Evolutionary conservation across 352 stramenopile genomes (phyloP), one percentile per base, ranked within the genome.

Genomic region (Pythium folliculosum): DNA sequence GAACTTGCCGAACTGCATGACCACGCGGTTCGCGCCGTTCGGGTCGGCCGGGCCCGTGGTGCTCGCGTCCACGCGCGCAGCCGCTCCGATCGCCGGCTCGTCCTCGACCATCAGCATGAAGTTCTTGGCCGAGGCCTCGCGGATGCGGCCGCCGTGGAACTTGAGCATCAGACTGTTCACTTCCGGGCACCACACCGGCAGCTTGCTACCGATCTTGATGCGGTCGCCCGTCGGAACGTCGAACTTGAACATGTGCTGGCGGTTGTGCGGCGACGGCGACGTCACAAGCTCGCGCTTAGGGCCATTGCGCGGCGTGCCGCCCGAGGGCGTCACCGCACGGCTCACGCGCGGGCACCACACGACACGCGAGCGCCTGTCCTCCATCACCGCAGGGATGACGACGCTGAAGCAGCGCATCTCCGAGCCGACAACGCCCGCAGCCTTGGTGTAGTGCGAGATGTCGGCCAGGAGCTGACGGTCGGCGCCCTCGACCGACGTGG

Each of bases 1-100:
- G 53, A 89, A 92, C 71, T 97, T 97, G 67, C 89, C 89, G 60
- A 97, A 94, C 75, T 97, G 89, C 75, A 96, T 89, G 19, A 94
- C 63, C 9, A 91, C 77, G 68, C 77, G 76, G 65, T 85, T 91
- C 54, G 65, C 77, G 56, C 72, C 76, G 16, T 66, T 80, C 5
- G 77, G 73, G 56, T 91, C 82, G 30, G 0, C 60, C 51, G 13
- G 63, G 25, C 23, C 47, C 9, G 17, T 52, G 38, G 30, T 60
- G 50, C 50, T 59, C 9, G 38, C 16, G n/a, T 72, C 65, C n/a
- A 40, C 23, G 40, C 53, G 47, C 27, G 56, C 52, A 3, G 19
- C 53, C 16, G 55, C 51, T 19, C 67, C 50, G 1, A 77, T 65
- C 10, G 73, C 63, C 8, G 73, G 73, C 43, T 95, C 84, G 53